Conservation (phyloP, 108 stramenopile species). For the Cyclotella baltica region DNA sequence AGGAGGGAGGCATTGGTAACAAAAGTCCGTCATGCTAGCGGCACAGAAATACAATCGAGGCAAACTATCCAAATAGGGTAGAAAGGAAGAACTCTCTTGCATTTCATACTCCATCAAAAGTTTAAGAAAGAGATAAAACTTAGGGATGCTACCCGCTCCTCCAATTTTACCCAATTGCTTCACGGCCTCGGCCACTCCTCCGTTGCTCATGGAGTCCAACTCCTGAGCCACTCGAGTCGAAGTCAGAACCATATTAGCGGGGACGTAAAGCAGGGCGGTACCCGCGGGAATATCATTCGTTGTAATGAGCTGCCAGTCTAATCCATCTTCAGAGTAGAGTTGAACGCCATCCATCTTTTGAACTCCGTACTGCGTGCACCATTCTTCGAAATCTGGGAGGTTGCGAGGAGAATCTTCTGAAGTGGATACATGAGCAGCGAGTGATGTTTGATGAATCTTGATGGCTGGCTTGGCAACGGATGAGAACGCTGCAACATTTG, state of each 20-base stretch:
- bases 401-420: conserved; percentile 41
- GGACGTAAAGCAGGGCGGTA: conserved; percentile 44
- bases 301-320: conserved; percentile 41
- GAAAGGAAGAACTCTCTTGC: conserved; percentile 43
- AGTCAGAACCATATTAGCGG: conserved; percentile 28
- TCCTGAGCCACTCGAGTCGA: conserved; percentile 12
- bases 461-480: background rate
- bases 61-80: conserved; percentile 62
- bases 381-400: conserved; percentile 43
- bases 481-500: conserved; percentile 1
- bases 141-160: conserved; percentile 17
- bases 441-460: background rate
- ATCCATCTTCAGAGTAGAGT: conserved; percentile 51
- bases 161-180: conserved; percentile 38
- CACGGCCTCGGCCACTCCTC: conserved; percentile 22
- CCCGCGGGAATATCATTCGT: conserved; percentile 51
- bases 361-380: conserved; percentile 40
- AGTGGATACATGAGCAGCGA: background rate
- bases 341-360: conserved; percentile 51
- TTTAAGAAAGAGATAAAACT: conserved; percentile 65
- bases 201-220: conserved; percentile 27
- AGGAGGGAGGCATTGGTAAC: conserved; percentile 56
- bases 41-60: conserved; percentile 60
- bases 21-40: conserved; percentile 61
- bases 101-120: conserved; percentile 62